phyloP scores from a whole-genome alignment of 768 basidiomycete species.

The Pisolithus sp. region DNA sequence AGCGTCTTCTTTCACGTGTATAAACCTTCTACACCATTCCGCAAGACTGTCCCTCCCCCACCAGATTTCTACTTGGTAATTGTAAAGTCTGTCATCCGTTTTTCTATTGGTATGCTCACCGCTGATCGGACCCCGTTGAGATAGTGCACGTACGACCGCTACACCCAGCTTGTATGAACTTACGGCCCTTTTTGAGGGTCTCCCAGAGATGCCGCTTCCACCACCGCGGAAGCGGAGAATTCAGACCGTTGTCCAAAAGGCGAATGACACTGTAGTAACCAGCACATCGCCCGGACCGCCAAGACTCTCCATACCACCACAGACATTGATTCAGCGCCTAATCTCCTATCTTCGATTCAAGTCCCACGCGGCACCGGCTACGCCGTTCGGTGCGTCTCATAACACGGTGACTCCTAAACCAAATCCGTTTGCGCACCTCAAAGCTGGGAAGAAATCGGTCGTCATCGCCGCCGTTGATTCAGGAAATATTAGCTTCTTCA shows the following conservation, averaged over 20 bases:
- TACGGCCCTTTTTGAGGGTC: constrained; percentile 57
- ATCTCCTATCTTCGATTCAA: constrained; percentile 4
- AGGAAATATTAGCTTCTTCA: constrained; percentile 82
- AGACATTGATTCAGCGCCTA: constrained; percentile 2
- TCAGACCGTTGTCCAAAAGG: constrained; percentile 1
- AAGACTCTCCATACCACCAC: not conserved
- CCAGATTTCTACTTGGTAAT: constrained; percentile 88
- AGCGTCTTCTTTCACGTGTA: constrained; percentile 85
- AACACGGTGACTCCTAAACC: constrained; percentile 31
- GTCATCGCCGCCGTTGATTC: constrained; percentile 86
- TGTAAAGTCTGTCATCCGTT: constrained; percentile 56
- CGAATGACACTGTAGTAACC: not conserved
- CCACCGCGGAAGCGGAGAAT: constrained; percentile 40
- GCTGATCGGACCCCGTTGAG: not conserved
- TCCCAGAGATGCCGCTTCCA: constrained; percentile 60
- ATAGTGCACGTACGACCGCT: constrained; percentile 73
- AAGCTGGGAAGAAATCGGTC: constrained; percentile 77
- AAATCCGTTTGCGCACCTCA: constrained; percentile 76
- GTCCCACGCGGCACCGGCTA: not conserved
- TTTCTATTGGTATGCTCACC: not conserved
- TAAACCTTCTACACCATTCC: constrained; percentile 83
- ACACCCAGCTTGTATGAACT: constrained; percentile 82
- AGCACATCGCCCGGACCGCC: constrained; percentile 1
- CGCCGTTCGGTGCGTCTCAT: constrained; percentile 21
- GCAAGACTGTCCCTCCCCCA: constrained; percentile 64